Evolutionary conservation across 2,329 filamentous ascomycete species (phyloP).

Genomic region (Microascus cirrosus): DNA sequence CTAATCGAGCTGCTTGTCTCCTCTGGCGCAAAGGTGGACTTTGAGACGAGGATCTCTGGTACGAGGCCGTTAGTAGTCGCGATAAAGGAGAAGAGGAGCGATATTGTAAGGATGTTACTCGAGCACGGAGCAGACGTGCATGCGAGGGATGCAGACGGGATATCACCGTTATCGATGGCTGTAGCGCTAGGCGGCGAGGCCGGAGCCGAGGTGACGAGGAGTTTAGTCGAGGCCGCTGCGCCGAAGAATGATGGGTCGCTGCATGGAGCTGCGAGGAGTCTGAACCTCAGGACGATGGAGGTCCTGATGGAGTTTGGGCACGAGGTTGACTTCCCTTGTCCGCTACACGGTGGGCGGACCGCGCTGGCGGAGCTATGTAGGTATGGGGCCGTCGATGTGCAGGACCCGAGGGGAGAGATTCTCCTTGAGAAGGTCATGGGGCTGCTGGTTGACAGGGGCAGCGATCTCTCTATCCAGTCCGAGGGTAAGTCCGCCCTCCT

Average conservation of each 20-base stretch:
- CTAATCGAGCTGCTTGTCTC: constrained; percentile 47
- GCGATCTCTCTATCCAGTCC: constrained; percentile 42
- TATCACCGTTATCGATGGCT: constrained; percentile 49
- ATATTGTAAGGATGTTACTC: constrained; percentile 45
- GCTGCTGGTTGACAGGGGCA: constrained; percentile 43
- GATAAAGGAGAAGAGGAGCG: constrained; percentile 41
- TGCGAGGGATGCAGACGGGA: constrained; percentile 38
- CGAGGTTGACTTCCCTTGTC: constrained; percentile 53
- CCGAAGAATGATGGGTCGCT: constrained; percentile 54
- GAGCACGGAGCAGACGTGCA: constrained; percentile 47
- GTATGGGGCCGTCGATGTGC: constrained; percentile 33
- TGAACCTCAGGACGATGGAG: constrained; percentile 45
- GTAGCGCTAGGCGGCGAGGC: constrained; percentile 42
- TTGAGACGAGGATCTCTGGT: constrained; percentile 37
- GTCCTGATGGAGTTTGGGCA: constrained; percentile 48
- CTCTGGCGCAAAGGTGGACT: constrained; percentile 44
- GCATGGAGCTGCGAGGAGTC: constrained; percentile 50
- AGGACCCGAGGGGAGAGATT: constrained; percentile 36
- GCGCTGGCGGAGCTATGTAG: constrained; percentile 54
- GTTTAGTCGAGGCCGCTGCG: constrained; percentile 42
- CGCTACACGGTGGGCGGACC: constrained; percentile 49
- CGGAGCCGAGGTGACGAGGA: constrained; percentile 40
- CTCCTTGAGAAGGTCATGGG: constrained; percentile 45
- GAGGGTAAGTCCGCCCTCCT: constrained; percentile 48
- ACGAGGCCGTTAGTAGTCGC: constrained; percentile 50